Conservation (phyloP, 805 yeast genomes). For the Candida easanensis region DNA sequence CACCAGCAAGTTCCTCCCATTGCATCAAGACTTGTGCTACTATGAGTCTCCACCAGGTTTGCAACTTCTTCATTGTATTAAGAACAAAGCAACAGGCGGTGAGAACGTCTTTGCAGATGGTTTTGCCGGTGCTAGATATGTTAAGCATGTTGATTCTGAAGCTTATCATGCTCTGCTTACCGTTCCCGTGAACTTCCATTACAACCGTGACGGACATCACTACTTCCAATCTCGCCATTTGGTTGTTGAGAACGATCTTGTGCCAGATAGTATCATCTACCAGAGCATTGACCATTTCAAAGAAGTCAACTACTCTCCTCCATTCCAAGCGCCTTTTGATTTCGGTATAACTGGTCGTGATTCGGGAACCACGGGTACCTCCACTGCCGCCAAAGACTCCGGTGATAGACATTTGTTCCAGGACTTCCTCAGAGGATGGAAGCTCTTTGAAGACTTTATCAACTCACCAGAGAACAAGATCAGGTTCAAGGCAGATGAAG, state of each 20-base stretch:
- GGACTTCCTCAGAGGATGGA: constrained; percentile 57
- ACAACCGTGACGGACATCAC: constrained; percentile 56
- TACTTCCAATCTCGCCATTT: constrained; percentile 63
- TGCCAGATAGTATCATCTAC: constrained; percentile 7
- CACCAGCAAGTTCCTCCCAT: constrained; percentile 59
- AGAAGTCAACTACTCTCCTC: constrained; percentile 74
- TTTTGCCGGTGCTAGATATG: constrained; percentile 56
- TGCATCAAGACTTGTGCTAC: constrained; percentile 76
- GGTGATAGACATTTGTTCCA: constrained; percentile 43
- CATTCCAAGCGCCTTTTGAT: constrained; percentile 79
- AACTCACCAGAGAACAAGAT: constrained; percentile 52
- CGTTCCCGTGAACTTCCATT: constrained; percentile 69
- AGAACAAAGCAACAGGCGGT: constrained; percentile 57
- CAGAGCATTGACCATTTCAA: constrained; percentile 37
- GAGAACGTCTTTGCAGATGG: constrained; percentile 70
- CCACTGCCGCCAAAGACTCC: constrained; percentile 34
- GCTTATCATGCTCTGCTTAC: constrained; percentile 61
- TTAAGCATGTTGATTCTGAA: constrained; percentile 53
- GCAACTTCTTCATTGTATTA: constrained; percentile 61
- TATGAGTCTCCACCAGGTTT: constrained; percentile 82
- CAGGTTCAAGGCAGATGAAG: constrained; percentile 52
- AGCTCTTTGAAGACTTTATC: constrained; percentile 57
- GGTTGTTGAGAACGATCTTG: constrained; percentile 50
- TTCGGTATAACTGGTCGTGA: constrained; percentile 40
- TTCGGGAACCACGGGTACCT: constrained; percentile 19